A percentile compares a stretch with the other conserved stretches of the same genome.
phyloP scores from a whole-genome alignment of 257 asterid species.

The Rhazya stricta region DNA sequence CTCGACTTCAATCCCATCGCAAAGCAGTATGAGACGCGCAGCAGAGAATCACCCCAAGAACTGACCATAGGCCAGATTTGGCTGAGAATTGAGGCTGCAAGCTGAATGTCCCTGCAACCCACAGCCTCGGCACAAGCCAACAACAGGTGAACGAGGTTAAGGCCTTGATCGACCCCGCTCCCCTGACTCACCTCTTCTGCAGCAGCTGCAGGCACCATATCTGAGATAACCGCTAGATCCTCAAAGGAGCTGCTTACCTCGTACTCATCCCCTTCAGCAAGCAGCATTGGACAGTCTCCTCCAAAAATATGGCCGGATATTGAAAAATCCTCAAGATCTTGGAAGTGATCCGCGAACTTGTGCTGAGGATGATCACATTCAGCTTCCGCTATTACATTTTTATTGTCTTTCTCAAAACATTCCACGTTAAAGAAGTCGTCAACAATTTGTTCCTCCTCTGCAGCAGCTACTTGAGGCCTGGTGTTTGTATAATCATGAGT shows the following conservation, averaged over 20 bases:
- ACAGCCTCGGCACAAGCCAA: constrained; percentile 66
- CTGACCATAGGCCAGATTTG: constrained; percentile 41
- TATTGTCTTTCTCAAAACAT: constrained; percentile 33
- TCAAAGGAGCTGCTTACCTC: constrained; percentile 18
- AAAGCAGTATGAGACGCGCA: constrained; percentile 48
- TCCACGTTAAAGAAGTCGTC: constrained; percentile 51
- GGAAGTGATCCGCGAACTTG: constrained; percentile 1
- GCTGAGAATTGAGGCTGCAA: constrained; percentile 39
- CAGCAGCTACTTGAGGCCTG: constrained; percentile 19
- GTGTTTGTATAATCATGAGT: background rate
- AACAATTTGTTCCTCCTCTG: constrained; percentile 39
- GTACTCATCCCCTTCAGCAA: constrained; percentile 11
- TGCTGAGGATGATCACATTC: constrained; percentile 9
- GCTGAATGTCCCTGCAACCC: constrained; percentile 47
- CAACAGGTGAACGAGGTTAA: constrained; percentile 51
- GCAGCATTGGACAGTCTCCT: constrained; percentile 17
- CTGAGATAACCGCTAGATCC: constrained; percentile 15
- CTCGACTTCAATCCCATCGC: constrained; percentile 45
- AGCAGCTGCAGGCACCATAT: constrained; percentile 1
- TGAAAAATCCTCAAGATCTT: constrained; percentile 17
- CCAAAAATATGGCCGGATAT: constrained; percentile 15
- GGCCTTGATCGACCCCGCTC: constrained; percentile 43
- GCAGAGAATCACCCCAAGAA: constrained; percentile 54
- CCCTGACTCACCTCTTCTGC: constrained; percentile 14
- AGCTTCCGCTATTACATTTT: background rate